These are phyloP conservation scores for Ilex asprella DNA, from an alignment of 257 asterid species.

Conservation along the genomic window DNA sequence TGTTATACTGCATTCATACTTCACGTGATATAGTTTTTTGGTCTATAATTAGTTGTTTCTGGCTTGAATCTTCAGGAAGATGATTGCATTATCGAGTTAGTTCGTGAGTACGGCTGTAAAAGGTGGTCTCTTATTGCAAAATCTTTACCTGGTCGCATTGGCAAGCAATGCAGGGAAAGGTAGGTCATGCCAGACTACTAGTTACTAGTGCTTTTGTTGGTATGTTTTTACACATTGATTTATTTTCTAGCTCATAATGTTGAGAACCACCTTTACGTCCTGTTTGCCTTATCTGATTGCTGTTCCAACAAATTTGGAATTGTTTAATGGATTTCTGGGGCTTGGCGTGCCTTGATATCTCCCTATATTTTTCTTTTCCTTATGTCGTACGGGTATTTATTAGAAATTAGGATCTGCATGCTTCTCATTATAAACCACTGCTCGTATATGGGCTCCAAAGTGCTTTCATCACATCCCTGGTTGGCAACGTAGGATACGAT, in stretches of 20 bases:
- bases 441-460: too few species aligned
- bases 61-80: slow-evolving; percentile 54
- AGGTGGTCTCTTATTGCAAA: slow-evolving; percentile 71
- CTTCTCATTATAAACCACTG: too few species aligned
- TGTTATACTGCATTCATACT: neutral
- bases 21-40: neutral
- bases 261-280: too few species aligned
- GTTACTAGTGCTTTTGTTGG: slow-evolving; percentile 5
- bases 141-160: slow-evolving; percentile 71
- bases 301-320: too few species aligned
- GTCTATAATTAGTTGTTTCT: slow-evolving; percentile 8
- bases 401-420: too few species aligned
- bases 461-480: too few species aligned
- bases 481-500: too few species aligned
- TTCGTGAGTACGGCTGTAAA: slow-evolving; percentile 48
- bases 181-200: slow-evolving; percentile 12
- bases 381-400: too few species aligned
- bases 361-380: too few species aligned
- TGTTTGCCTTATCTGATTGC: too few species aligned
- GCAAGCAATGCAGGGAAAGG: slow-evolving; percentile 95
- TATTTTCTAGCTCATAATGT: neutral
- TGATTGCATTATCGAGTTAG: slow-evolving; percentile 51
- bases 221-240: neutral
- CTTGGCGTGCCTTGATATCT: too few species aligned
- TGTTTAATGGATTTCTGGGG: too few species aligned